These are phyloP conservation scores for Chaetomium globosum DNA, from an alignment of 2,329 filamentous ascomycete genomes.

Conservation along the genomic window DNA sequence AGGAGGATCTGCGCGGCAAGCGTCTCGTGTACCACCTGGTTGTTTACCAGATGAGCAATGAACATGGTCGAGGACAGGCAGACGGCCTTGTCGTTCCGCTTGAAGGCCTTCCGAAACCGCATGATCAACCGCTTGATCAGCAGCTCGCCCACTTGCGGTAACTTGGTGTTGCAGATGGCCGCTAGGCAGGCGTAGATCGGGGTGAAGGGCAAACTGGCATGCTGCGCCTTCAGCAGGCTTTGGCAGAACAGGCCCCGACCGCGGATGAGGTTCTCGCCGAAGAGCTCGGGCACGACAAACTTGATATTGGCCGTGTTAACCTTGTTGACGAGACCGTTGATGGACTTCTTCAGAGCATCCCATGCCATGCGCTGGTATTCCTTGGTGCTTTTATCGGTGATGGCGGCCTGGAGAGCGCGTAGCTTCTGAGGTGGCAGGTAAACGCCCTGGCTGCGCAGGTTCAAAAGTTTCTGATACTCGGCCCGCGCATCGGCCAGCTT, in stretches of 20 bases:
- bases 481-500: conserved; percentile 88
- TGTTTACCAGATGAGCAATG: conserved; percentile 91
- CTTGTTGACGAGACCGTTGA: conserved; percentile 99
- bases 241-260: conserved; percentile 91
- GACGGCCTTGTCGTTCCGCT: conserved; percentile 94
- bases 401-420: conserved; percentile 89
- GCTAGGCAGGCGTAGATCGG: conserved; percentile 95
- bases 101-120: conserved; percentile 94
- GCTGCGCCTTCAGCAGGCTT: conserved; percentile 98
- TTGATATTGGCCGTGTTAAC: conserved; percentile 99
- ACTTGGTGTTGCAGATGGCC: conserved; percentile 95
- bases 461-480: conserved; percentile 89
- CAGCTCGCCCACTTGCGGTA: conserved; percentile 91
- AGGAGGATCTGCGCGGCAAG: conserved; percentile 89
- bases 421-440: conserved; percentile 94
- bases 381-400: conserved; percentile 93
- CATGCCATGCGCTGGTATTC: conserved; percentile 99
- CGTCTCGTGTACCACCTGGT: conserved; percentile 94
- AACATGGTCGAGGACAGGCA: conserved; percentile 93
- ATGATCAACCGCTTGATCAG: conserved; percentile 82
- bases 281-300: conserved; percentile 92
- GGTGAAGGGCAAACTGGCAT: conserved; percentile 91
- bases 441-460: conserved; percentile 90
- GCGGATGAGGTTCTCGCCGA: conserved; percentile 89
- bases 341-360: conserved; percentile 98